Evolutionary conservation across 306 rosid genomes (phyloP).

Genomic region (Morella rubra): DNA sequence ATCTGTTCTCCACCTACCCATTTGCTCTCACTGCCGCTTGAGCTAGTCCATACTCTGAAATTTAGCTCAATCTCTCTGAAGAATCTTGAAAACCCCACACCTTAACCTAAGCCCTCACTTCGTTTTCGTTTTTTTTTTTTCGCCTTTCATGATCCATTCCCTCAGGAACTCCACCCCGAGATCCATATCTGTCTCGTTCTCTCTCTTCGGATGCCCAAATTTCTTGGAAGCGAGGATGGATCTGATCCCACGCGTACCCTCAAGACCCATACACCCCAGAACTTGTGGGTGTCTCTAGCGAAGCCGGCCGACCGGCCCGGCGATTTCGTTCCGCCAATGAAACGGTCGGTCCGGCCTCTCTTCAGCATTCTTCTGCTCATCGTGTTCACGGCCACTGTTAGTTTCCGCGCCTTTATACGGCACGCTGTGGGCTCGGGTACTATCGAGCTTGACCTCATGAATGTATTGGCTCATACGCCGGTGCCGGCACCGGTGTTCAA

Average conservation of each 20-base stretch:
- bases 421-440: conserved; percentile 34
- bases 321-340: conserved; percentile 51
- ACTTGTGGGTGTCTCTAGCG: conserved; percentile 44
- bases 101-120: conserved; percentile 20
- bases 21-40: conserved; percentile 23
- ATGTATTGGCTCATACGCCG: background rate
- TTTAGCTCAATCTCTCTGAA: background rate
- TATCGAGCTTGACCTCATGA: conserved; percentile 38
- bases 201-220: conserved; percentile 49
- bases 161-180: background rate
- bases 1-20: conserved; percentile 24
- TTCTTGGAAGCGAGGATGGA: conserved; percentile 45
- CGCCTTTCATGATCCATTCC: conserved; percentile 17
- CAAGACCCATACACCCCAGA: conserved; percentile 41
- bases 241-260: conserved; percentile 36
- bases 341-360: conserved; percentile 69
- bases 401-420: conserved; percentile 54
- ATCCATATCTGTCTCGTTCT: background rate
- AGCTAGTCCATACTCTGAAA: conserved; percentile 2
- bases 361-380: conserved; percentile 57
- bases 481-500: conserved; percentile 44
- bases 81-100: conserved; percentile 20
- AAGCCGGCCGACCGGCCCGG: conserved; percentile 25
- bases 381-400: conserved; percentile 55
- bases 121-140: background rate